Conservation (phyloP, 2,329 filamentous ascomycete species). For the Orbilia quercus region DNA sequence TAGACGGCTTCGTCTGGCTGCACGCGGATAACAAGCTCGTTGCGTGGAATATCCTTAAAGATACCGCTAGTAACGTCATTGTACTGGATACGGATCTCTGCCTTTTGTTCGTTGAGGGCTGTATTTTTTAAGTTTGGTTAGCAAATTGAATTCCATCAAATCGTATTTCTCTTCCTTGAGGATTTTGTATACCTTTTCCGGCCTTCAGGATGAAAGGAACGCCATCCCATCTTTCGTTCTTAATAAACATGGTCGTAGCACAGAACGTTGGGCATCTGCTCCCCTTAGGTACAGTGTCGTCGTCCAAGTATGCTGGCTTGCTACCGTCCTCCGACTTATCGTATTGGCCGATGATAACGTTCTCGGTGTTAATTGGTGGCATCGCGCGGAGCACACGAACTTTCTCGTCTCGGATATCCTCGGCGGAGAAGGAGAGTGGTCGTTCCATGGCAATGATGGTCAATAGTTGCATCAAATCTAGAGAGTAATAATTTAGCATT, state of each 20-base stretch:
- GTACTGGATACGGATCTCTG: slow-evolving; percentile 98
- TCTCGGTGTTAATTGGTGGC: slow-evolving; percentile 95
- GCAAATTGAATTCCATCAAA: too few relatives aligned
- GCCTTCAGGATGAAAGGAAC: slow-evolving; percentile 99
- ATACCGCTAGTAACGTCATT: slow-evolving; percentile 99
- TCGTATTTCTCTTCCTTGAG: too few relatives aligned
- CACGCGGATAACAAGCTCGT: slow-evolving; percentile 98
- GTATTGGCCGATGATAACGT: slow-evolving; percentile 99
- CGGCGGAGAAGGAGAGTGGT: slow-evolving; percentile 95
- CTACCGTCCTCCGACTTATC: slow-evolving; percentile 93
- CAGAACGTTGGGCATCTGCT: slow-evolving; percentile 98
- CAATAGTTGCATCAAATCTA: slow-evolving; percentile 89
- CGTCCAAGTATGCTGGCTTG: slow-evolving; percentile 98
- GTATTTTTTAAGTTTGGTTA: too few relatives aligned
- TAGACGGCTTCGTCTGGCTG: slow-evolving; percentile 99
- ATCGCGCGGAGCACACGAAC: slow-evolving; percentile 94
- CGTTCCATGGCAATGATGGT: slow-evolving; percentile 98
- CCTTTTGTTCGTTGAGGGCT: slow-evolving; percentile 99
- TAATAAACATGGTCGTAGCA: slow-evolving; percentile 96
- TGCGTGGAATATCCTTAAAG: slow-evolving; percentile 99
- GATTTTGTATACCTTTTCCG: slow-evolving; percentile 81
- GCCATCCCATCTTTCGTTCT: slow-evolving; percentile 99
- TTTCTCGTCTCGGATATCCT: slow-evolving; percentile 99
- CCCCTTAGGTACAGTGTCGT: slow-evolving; percentile 96
- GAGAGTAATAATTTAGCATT: background rate